Evolutionary conservation across 106 monocot species (phyloP).

Genomic region (Iris macrosiphon): DNA sequence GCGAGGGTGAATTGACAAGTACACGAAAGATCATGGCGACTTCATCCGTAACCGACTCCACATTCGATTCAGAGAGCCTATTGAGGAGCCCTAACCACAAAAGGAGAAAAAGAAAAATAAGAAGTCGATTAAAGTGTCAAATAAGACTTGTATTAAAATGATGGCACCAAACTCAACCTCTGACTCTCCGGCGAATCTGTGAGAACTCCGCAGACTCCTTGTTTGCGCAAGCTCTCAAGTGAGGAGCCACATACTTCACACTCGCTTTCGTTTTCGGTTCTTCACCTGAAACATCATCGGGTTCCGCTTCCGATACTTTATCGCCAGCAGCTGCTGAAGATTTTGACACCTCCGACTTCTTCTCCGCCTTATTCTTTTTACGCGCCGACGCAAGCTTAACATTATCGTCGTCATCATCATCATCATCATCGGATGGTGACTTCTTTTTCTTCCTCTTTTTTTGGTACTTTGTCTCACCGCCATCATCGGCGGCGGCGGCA

Average conservation of each 20-base stretch:
- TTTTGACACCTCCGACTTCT: slow-evolving; percentile 1
- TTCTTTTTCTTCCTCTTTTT: slow-evolving; percentile 22
- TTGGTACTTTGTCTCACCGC: background rate
- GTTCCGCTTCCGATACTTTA: too few species aligned
- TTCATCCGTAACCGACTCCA: slow-evolving; percentile 72
- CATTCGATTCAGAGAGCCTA: slow-evolving; percentile 68
- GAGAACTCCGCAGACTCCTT: slow-evolving; percentile 67
- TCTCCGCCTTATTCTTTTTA: slow-evolving; percentile 29
- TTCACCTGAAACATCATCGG: background rate
- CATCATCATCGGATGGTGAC: background rate
- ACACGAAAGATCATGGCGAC: slow-evolving; percentile 70
- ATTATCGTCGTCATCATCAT: background rate
- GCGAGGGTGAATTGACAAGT: background rate
- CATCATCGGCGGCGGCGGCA: slow-evolving; percentile 16
- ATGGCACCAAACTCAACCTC: slow-evolving; percentile 36
- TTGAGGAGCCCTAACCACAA: slow-evolving; percentile 52
- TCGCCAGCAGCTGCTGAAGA: too few species aligned
- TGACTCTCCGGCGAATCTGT: slow-evolving; percentile 59
- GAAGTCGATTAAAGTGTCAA: too few species aligned
- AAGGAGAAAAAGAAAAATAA: background rate
- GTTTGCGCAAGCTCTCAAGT: slow-evolving; percentile 28
- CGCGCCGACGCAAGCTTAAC: background rate
- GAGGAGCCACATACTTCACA: slow-evolving; percentile 65
- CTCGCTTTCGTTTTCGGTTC: slow-evolving; percentile 9
- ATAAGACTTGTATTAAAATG: too few species aligned